These are phyloP conservation scores for Cryphonectria carpinicola DNA, from an alignment of 2,329 filamentous ascomycete species.

Conservation along the genomic window DNA sequence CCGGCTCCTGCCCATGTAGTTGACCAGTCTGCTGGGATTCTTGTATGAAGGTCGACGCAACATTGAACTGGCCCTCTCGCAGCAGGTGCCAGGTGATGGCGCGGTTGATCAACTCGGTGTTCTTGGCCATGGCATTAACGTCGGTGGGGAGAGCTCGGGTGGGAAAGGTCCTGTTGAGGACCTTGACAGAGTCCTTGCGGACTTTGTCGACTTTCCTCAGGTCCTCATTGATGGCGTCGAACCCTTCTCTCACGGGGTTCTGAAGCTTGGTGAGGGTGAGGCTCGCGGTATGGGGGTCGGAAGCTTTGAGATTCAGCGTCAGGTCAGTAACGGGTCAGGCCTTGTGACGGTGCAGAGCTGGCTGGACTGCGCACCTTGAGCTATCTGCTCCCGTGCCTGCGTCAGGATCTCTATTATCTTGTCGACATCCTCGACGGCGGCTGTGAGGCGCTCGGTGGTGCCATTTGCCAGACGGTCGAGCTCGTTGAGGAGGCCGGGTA, in stretches of 20 bases:
- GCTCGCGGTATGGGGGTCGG: constrained; percentile 71
- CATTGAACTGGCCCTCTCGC: constrained; percentile 89
- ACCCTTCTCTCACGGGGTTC: constrained; percentile 78
- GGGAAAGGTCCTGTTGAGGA: constrained; percentile 69
- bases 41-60: constrained; percentile 81
- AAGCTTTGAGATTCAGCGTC: constrained; percentile 34
- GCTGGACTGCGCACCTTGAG: constrained; percentile 56
- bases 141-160: constrained; percentile 72
- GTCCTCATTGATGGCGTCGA: constrained; percentile 79
- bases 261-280: constrained; percentile 83
- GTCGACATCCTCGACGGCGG: constrained; percentile 80
- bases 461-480: constrained; percentile 66
- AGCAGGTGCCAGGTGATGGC: constrained; percentile 97
- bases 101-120: constrained; percentile 81
- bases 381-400: constrained; percentile 73
- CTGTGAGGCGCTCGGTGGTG: constrained; percentile 68
- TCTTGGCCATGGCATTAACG: constrained; percentile 77
- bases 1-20: constrained; percentile 19
- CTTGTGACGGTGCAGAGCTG: neutral
- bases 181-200: constrained; percentile 82
- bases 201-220: constrained; percentile 82
- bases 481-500: constrained; percentile 69
- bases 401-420: constrained; percentile 78
- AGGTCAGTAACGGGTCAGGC: constrained; percentile 22
- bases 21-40: constrained; percentile 57